Evolutionary conservation across 2,329 filamentous ascomycete genomes (phyloP), one percentile per base, ranked within the genome.

Genomic region (Botrytis byssoidea): DNA sequence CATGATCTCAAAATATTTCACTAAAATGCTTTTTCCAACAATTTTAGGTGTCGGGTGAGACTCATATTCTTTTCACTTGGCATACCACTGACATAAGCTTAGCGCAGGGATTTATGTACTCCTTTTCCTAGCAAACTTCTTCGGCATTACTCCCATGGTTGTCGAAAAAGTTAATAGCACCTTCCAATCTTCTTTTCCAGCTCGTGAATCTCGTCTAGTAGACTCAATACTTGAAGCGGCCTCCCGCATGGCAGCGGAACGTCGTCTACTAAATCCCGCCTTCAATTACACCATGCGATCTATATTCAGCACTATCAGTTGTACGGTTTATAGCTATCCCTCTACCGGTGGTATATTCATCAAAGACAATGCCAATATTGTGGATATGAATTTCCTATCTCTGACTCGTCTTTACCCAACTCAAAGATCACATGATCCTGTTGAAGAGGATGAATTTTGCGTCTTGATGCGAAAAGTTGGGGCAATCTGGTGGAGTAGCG

Each of bases 401-500:
- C 42, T 55, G 22, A 25, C 40, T 35, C 44, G 40, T 29, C 40
- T 64, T 25, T 32, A 71, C n/a, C 14, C 57, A 20, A 18, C 59
- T 63, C 22, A 29, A 37, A 25, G 57, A 14, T 63, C 57, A 70
- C 22, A 20, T 29, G 57, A 60, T n/a, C 18, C 29, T 14, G 18
- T 32, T 6, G 51, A 20, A 37, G 68, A 70, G 10, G 55, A 70
- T 25, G 7, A 25, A 18, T 61, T 70, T 44, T 48, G 40, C n/a
- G 18, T 18, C 3, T 57, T 25, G 12, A 55, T 60, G 40, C 35
- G 40, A 70, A 59, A 48, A n/a, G 9, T 61, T 29, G 37, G 68
- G 25, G 55, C 40, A 42, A 35, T 42, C 20, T 71, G 59, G 69
- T 71, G 69, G 44, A 60, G 40, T 25, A 70, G 67, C 22, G 37